Conservation (phyloP, 805 yeast species). For the Starmerella bombicola region DNA sequence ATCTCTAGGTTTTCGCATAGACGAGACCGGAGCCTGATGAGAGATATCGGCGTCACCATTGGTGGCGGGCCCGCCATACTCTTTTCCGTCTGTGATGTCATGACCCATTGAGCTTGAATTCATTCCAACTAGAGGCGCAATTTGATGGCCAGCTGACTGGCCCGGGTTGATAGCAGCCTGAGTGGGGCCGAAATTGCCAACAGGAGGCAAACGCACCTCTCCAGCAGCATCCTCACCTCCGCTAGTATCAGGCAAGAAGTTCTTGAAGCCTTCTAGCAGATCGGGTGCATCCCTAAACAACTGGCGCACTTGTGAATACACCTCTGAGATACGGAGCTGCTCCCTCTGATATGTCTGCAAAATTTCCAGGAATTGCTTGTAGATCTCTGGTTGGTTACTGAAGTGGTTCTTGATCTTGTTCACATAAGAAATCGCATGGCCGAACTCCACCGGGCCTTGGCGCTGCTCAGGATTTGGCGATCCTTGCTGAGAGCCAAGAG, state of each 20-base stretch:
- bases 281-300: conserved; percentile 91
- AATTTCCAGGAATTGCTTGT: conserved; percentile 87
- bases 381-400: conserved; percentile 87
- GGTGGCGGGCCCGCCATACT: not conserved
- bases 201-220: conserved; percentile 62
- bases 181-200: conserved; percentile 72
- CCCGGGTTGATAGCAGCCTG: conserved; percentile 1
- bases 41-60: not conserved
- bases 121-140: not conserved
- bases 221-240: conserved; percentile 29
- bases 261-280: conserved; percentile 83
- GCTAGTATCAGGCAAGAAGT: conserved; percentile 80
- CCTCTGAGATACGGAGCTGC: conserved; percentile 89
- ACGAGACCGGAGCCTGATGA: not conserved
- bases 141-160: not conserved
- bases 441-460: conserved; percentile 76
- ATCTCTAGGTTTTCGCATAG: not conserved
- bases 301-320: conserved; percentile 81
- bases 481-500: conserved; percentile 6
- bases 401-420: conserved; percentile 91
- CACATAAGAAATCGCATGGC: conserved; percentile 92
- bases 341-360: conserved; percentile 94
- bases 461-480: conserved; percentile 12
- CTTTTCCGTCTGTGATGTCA: not conserved
- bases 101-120: not conserved